phyloP scores from a whole-genome alignment of 306 rosid genomes.

The Gastrolobium bilobum region DNA sequence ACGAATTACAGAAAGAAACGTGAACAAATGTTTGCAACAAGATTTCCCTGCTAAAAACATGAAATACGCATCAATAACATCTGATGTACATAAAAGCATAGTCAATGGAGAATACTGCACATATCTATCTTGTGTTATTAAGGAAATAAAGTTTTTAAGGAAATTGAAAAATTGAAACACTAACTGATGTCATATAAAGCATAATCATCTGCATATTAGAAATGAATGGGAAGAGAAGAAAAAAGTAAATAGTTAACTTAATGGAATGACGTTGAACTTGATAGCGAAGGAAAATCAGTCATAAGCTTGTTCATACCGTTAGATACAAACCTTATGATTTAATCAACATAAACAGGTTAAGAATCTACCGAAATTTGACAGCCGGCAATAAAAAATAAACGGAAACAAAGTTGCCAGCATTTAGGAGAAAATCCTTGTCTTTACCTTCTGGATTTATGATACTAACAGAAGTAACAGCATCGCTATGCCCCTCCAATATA shows the following conservation, averaged over 20 bases:
- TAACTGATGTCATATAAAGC: not conserved
- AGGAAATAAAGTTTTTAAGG: not conserved
- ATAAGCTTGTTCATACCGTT: not conserved
- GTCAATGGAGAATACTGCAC: not conserved
- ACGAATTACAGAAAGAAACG: not conserved
- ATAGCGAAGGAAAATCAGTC: slow-evolving; percentile 29
- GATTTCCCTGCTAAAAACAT: slow-evolving; percentile 16
- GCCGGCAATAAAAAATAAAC: not conserved
- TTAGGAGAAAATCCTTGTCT: slow-evolving; percentile 1
- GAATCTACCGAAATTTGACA: slow-evolving; percentile 21
- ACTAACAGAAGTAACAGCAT: slow-evolving; percentile 76
- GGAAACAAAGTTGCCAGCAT: not conserved
- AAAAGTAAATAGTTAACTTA: not conserved
- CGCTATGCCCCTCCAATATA: slow-evolving; percentile 85
- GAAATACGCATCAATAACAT: not conserved
- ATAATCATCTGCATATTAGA: not conserved
- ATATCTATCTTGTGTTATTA: not conserved
- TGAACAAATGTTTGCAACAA: slow-evolving; percentile 12
- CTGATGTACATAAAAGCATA: not conserved
- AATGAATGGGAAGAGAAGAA: slow-evolving; percentile 21
- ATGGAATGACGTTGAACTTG: slow-evolving; percentile 16
- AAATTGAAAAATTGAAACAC: not conserved
- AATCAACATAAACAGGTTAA: slow-evolving; percentile 31
- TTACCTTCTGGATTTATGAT: slow-evolving; percentile 70
- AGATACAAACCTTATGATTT: not conserved